Evolutionary conservation across 2,329 filamentous ascomycete species (phyloP).

Genomic region (Colletotrichum filicis): DNA sequence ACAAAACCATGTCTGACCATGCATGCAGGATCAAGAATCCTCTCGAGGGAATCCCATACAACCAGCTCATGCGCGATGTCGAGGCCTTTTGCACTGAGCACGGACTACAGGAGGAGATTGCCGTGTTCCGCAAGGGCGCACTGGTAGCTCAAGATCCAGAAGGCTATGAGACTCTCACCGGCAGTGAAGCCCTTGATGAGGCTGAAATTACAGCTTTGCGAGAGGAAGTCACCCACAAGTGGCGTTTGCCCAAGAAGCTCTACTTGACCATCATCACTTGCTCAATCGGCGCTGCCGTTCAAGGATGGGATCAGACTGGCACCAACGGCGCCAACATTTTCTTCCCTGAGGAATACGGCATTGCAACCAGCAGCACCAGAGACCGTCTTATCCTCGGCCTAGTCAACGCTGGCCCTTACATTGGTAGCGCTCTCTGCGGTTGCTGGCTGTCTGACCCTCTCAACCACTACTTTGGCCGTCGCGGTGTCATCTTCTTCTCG

Average conservation of each 20-base stretch:
- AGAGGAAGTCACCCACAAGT: conserved; percentile 74
- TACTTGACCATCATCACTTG: conserved; percentile 76
- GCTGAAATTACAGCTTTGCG: conserved; percentile 69
- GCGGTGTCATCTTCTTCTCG: conserved; percentile 75
- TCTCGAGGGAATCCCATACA: conserved; percentile 59
- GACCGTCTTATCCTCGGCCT: conserved; percentile 68
- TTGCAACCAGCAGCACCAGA: conserved; percentile 44
- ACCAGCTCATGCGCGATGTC: conserved; percentile 67
- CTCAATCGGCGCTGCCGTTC: conserved; percentile 77
- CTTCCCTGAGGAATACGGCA: conserved; percentile 61
- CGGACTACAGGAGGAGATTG: conserved; percentile 66
- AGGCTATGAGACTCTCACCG: conserved; percentile 68
- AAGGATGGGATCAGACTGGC: conserved; percentile 76
- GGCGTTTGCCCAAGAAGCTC: conserved; percentile 70
- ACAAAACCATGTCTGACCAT: background rate
- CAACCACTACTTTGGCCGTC: conserved; percentile 72
- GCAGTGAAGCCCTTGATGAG: conserved; percentile 67
- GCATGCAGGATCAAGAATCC: conserved; percentile 56
- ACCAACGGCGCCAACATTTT: conserved; percentile 72
- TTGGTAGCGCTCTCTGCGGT: conserved; percentile 60
- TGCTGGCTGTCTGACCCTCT: conserved; percentile 76
- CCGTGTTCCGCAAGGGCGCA: conserved; percentile 74
- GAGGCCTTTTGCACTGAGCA: conserved; percentile 71
- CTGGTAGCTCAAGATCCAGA: conserved; percentile 78
- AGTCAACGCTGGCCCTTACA: conserved; percentile 68